Base-by-base conservation (phyloP, 2,329 filamentous ascomycete genomes). In the Neopestalotiopsis sp. region DNA sequence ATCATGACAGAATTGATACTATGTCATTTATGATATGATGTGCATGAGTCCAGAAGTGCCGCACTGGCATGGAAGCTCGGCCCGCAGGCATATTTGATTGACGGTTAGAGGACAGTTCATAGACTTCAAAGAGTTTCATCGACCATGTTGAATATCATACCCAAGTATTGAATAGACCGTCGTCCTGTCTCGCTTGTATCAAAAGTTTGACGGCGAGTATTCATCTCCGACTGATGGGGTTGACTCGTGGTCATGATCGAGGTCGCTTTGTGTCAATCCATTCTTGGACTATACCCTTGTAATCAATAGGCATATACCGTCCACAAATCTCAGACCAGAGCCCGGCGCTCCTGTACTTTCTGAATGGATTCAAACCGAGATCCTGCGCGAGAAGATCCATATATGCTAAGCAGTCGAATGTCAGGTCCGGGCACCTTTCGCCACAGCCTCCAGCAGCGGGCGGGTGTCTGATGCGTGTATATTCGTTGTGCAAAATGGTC, bases 371-470 rank as follows among this genome's bases (percentile, higher is more conserved):
- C 70, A 90, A 73, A 0, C 85, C 87, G 70, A 91, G 70, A 77
- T 91, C 89, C n/a, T 78, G 77, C 68, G 90, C 71, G 74, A 91
- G 77, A 72, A 86, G 72, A 77, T 91, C 89, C 45, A 89, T 75
- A 70, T 90, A 92, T 10, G 88, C 87, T 61, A 91, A 71, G 1
- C 83, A 83, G 77, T 92, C 90, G 71, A 91, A 91, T 9, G 88
- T 88, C 58, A 91, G 85, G 75, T 91, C 89, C 0, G 86, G 85
- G 70, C 84, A 80, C 66, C 78, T 79, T 3, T 79, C 81, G 1
- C 88, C 88, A 69, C 85, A 86, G 0, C 88, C 88, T 40, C 77
- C 69, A 32, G 70, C 71, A 17, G 66, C 68, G 9, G 53, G 79
- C 1, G 86, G 84, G 71, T 87, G 87, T 28, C 89, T 81, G 79